phyloP scores from a whole-genome alignment of 768 basidiomycete species.

The Suillus luteus region DNA sequence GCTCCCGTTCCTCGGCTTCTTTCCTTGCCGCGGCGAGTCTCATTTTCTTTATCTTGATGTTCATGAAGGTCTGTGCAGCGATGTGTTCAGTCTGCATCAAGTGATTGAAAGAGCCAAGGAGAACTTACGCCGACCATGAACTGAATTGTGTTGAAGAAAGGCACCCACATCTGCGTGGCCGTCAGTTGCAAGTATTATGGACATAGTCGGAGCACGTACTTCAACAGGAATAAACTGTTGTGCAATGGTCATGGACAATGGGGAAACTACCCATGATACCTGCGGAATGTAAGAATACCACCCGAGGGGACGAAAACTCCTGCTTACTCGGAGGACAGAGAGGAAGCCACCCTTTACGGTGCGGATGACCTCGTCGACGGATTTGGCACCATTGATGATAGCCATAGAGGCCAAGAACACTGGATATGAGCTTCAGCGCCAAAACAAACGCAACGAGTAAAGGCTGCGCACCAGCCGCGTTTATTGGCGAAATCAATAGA shows the following conservation, averaged over 20 bases:
- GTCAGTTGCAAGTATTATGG: slow-evolving; percentile 11
- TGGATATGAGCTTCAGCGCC: slow-evolving; percentile 24
- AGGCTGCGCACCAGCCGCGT: slow-evolving; percentile 55
- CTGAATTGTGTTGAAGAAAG: slow-evolving; percentile 80
- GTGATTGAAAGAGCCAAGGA: slow-evolving; percentile 9
- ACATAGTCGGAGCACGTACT: slow-evolving; percentile 39
- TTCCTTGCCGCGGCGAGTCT: slow-evolving; percentile 56
- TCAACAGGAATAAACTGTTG: slow-evolving; percentile 80
- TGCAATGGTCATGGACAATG: slow-evolving; percentile 71
- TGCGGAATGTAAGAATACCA: slow-evolving; percentile 28
- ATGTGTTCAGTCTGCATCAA: slow-evolving; percentile 3
- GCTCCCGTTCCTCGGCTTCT: slow-evolving; percentile 42
- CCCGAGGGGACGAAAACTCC: neutral
- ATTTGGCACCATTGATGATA: slow-evolving; percentile 77
- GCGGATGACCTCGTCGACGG: slow-evolving; percentile 60
- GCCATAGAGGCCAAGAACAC: slow-evolving; percentile 82
- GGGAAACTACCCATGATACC: slow-evolving; percentile 83
- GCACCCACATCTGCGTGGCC: slow-evolving; percentile 70
- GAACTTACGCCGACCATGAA: slow-evolving; percentile 72
- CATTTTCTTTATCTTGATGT: slow-evolving; percentile 67
- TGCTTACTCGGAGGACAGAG: slow-evolving; percentile 66
- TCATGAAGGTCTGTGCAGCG: slow-evolving; percentile 63
- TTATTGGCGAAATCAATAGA: slow-evolving; percentile 75
- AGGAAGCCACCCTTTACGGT: slow-evolving; percentile 76
- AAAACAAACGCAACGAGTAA: neutral